Evolutionary conservation across 1,284 basidiomycete genomes (phyloP), one percentile per base, ranked within the genome.

Genomic region (Ceratobasidium sp.): DNA sequence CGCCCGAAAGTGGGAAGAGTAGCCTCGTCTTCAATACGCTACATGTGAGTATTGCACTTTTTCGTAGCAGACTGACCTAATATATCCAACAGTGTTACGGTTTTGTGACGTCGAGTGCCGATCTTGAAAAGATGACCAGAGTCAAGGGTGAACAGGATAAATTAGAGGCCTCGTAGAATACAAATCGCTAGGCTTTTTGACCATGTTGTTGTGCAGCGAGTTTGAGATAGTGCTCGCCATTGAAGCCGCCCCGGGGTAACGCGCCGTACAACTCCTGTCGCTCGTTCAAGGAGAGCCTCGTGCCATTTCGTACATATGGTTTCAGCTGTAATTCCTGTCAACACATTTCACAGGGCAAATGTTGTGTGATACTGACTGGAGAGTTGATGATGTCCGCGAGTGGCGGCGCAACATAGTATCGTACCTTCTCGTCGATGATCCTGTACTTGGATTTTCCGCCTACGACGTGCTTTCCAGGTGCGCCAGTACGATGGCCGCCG

Each of bases 401-500:
- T 1, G 89, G 88, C 1, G 95, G 95, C 15, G 93, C 92, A 59
- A 97, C 91, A 78, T 90, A 97, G 56, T 93, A 89, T 78, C 94
- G 87, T 41, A 96, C 94, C 83, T 92, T 88, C 80, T 92, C 90
- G 78, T 96, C 95, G 51, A 93, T 79, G 2, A 96, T 84, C 56
- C 91, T 86, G 81, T 94, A 96, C 81, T 93, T 93, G 19, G 90
- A 89, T 79, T 88, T 89, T 54, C 94, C 92, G 44, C 87, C 81
- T 41, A 93, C 84, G 62, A 95, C 90, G 82, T 94, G 92, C 81
- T 90, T 88, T 81, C 94, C 94, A 19, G 94, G 94, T 48, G 94
- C 92, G 76, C 94, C 94, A 0, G 94, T 96, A 57, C 94, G 89
- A 79, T 89, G 91, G n/a, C 93, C 93, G 77, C 92, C 92, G 14